Percentiles rank a stretch among this genome's conserved stretches.
These are phyloP conservation scores for Capsicum baccatum DNA, from an alignment of 257 asterid genomes.

Conservation along the genomic window DNA sequence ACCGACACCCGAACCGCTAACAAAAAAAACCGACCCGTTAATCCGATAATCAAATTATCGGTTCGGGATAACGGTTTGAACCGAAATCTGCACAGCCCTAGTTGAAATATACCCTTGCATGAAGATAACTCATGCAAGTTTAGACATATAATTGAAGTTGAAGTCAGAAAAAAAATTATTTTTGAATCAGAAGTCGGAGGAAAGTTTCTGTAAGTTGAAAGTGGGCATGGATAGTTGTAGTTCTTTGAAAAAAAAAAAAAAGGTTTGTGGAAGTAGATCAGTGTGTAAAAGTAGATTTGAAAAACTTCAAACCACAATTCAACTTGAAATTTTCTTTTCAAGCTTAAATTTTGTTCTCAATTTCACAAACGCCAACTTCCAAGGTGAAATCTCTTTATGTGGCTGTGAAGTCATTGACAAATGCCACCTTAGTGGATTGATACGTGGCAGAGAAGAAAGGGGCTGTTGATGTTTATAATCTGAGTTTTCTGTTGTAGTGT, in stretches of 20 bases:
- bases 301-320: not conserved
- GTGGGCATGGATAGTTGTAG: not conserved
- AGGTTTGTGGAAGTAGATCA: not conserved
- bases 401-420: slow-evolving; percentile 10
- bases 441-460: not conserved
- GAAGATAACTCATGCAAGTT: slow-evolving; percentile 21
- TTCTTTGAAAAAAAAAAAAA: not conserved
- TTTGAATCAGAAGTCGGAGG: not conserved
- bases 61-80: too few species aligned
- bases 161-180: not conserved
- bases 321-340: not conserved
- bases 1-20: too few species aligned
- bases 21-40: too few species aligned
- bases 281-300: not conserved
- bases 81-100: too few species aligned
- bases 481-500: slow-evolving; percentile 10
- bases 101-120: not conserved
- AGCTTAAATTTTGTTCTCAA: slow-evolving; percentile 18
- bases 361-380: not conserved
- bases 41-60: too few species aligned
- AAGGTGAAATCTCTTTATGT: not conserved
- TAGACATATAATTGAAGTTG: slow-evolving; percentile 8
- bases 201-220: not conserved
- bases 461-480: not conserved
- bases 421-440: not conserved